Percentiles rank a stretch among this genome's conserved stretches.
Conservation (phyloP, 805 yeast genomes). For the Kazachstania africana region DNA sequence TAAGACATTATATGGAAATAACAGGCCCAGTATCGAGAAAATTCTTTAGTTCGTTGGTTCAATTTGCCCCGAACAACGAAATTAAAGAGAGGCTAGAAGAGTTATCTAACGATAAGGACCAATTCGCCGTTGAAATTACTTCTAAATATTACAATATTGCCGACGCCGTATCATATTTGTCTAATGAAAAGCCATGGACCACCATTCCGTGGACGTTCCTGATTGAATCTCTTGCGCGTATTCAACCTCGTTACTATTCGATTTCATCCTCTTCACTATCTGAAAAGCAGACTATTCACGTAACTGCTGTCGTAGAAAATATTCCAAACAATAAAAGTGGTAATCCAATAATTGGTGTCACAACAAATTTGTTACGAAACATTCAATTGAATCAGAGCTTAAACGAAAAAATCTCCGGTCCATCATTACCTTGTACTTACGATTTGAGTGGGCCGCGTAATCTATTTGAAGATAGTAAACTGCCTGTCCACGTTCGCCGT, state of each 20-base stretch:
- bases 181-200: constrained; percentile 61
- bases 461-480: constrained; percentile 33
- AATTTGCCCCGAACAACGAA: constrained; percentile 65
- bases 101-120: constrained; percentile 56
- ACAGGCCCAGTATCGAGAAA: constrained; percentile 92
- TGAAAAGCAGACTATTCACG: constrained; percentile 64
- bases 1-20: constrained; percentile 81
- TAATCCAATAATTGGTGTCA: constrained; percentile 50
- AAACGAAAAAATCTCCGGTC: constrained; percentile 24
- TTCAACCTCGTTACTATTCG: constrained; percentile 96
- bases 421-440: constrained; percentile 39
- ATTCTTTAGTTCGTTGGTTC: constrained; percentile 55
- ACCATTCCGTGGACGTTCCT: constrained; percentile 74
- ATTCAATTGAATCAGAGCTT: constrained; percentile 51
- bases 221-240: constrained; percentile 65
- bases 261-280: constrained; percentile 80
- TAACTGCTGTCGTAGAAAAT: constrained; percentile 89
- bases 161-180: constrained; percentile 53
- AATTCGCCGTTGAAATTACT: constrained; percentile 57
- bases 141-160: constrained; percentile 57
- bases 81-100: constrained; percentile 28
- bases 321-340: constrained; percentile 19
- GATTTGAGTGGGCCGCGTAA: constrained; percentile 78
- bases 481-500: constrained; percentile 89
- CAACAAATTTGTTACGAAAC: constrained; percentile 76